Evolutionary conservation across 495 filamentous ascomycete genomes (phyloP).

Genomic region (Aspergillus ostianus): DNA sequence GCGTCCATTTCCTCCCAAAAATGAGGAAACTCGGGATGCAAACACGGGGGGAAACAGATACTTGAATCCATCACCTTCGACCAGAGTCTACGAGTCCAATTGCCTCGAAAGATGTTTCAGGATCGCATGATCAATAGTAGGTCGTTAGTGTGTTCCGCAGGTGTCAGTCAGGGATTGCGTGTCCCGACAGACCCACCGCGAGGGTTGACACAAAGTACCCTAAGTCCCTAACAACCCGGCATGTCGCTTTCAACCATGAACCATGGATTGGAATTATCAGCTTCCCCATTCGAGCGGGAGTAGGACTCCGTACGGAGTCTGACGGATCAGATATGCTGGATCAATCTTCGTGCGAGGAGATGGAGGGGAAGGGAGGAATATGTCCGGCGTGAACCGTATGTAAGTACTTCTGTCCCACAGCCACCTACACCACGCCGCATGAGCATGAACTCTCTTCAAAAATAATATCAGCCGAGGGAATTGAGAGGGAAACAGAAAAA

Average conservation of each 20-base stretch:
- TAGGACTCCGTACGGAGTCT: neutral
- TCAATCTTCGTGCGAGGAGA: neutral
- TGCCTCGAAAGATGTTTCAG: neutral
- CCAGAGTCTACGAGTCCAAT: neutral
- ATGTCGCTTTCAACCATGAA: neutral
- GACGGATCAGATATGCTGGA: neutral
- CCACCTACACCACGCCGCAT: neutral
- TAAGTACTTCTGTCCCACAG: neutral
- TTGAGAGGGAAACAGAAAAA: no score
- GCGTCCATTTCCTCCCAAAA: neutral
- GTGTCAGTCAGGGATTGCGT: neutral
- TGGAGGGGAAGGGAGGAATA: neutral
- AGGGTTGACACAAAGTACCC: neutral
- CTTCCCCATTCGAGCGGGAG: neutral
- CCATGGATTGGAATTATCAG: neutral
- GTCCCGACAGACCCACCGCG: neutral
- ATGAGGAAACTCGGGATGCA: neutral
- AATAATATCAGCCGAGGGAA: no score
- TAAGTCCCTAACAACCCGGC: neutral
- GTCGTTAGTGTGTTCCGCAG: neutral
- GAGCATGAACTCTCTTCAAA: neutral
- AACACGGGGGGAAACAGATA: neutral
- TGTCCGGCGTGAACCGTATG: neutral
- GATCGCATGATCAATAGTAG: neutral
- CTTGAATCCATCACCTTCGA: neutral